Evolutionary conservation across 2,329 filamentous ascomycete species (phyloP).

Genomic region (Aspergillus sojae): DNA sequence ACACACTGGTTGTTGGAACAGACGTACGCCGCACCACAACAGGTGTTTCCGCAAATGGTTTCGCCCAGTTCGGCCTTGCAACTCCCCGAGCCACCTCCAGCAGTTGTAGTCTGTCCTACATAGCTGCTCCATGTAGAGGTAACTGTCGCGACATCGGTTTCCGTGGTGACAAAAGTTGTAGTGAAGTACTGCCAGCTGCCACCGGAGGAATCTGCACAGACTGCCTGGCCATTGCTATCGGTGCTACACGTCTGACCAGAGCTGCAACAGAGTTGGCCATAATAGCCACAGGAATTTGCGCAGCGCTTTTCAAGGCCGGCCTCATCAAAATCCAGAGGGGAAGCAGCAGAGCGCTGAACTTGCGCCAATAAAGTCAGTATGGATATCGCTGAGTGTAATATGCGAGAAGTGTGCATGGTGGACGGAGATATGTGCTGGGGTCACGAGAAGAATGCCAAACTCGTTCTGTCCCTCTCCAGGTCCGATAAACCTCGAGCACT

Average conservation of each 20-base stretch:
- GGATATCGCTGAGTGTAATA: slow-evolving; percentile 29
- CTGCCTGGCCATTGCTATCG: slow-evolving; percentile 51
- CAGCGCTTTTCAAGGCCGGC: slow-evolving; percentile 41
- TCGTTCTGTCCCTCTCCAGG: not conserved
- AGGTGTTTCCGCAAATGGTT: slow-evolving; percentile 46
- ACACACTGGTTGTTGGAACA: slow-evolving; percentile 47
- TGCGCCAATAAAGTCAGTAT: slow-evolving; percentile 31
- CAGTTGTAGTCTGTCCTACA: slow-evolving; percentile 26
- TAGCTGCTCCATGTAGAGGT: slow-evolving; percentile 57
- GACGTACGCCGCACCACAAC: slow-evolving; percentile 48
- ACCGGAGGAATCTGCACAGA: slow-evolving; percentile 41
- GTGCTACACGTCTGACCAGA: slow-evolving; percentile 52
- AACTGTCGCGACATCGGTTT: slow-evolving; percentile 57
- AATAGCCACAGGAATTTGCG: slow-evolving; percentile 56
- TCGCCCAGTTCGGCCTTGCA: slow-evolving; percentile 54
- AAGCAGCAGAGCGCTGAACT: slow-evolving; percentile 29
- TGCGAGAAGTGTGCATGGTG: slow-evolving; percentile 34
- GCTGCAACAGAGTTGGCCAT: slow-evolving; percentile 54
- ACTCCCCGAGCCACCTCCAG: slow-evolving; percentile 28
- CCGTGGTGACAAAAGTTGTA: slow-evolving; percentile 55
- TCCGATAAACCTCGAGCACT: not conserved
- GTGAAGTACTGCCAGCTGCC: slow-evolving; percentile 60
- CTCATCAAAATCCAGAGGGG: slow-evolving; percentile 32
- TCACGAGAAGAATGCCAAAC: slow-evolving; percentile 3
- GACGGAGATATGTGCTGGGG: slow-evolving; percentile 9